Percentiles rank a stretch among this genome's conserved stretches.
Evolutionary conservation across 1,284 basidiomycete genomes (phyloP).

Genomic region (Calocybe gambosa): DNA sequence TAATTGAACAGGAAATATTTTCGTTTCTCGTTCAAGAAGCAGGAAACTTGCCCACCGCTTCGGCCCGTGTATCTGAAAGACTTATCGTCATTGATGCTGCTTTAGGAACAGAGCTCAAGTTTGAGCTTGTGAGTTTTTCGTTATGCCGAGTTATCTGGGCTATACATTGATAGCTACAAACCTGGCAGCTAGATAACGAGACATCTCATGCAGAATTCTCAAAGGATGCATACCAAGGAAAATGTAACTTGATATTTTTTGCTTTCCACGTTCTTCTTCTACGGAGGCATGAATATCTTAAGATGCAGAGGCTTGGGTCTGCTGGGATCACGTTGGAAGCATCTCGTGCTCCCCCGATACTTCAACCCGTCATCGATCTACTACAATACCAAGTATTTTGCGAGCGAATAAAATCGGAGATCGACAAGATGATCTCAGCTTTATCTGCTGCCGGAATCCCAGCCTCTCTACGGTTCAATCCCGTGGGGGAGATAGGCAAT

Average conservation of each 20-base stretch:
- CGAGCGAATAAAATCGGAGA: constrained; percentile 50
- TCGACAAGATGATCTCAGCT: constrained; percentile 42
- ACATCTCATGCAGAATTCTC: constrained; percentile 5
- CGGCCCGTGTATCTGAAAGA: constrained; percentile 68
- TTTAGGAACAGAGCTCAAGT: constrained; percentile 58
- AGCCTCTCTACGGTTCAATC: constrained; percentile 51
- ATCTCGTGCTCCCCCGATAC: constrained; percentile 30
- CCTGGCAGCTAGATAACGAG: constrained; percentile 23
- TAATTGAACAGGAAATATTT: constrained; percentile 76
- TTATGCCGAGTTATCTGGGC: neutral
- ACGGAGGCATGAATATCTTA: constrained; percentile 50
- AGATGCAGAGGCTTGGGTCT: constrained; percentile 41
- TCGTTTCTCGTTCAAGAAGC: constrained; percentile 65
- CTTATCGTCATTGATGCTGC: constrained; percentile 69
- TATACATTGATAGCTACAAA: neutral
- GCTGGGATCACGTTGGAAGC: constrained; percentile 22
- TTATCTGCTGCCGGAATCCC: constrained; percentile 51
- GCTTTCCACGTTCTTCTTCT: constrained; percentile 59
- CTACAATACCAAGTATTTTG: constrained; percentile 74
- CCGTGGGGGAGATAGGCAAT: constrained; percentile 61
- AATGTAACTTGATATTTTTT: constrained; percentile 67
- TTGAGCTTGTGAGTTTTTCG: constrained; percentile 50
- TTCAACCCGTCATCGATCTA: constrained; percentile 69
- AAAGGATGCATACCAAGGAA: constrained; percentile 23
- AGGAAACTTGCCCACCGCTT: constrained; percentile 61